Percentiles rank a stretch among this genome's conserved stretches.
phyloP scores from a whole-genome alignment of 225 moss, liverwort and hornwort species.

The Physcomitrium patens region DNA sequence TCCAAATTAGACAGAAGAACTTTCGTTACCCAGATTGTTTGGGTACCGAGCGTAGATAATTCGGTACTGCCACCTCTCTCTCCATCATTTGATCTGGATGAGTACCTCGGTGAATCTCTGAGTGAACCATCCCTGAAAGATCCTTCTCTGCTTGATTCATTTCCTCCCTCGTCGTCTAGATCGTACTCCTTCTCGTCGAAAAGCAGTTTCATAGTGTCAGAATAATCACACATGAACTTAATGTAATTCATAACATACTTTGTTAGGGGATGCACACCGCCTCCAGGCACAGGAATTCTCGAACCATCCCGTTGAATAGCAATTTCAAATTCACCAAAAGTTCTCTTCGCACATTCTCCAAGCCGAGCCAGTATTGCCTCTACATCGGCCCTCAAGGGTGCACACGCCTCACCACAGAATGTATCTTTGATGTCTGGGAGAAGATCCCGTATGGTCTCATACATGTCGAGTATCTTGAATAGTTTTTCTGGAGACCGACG shows the following conservation, averaged over 20 bases:
- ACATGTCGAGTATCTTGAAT: conserved; percentile 97
- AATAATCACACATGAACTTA: conserved; percentile 91
- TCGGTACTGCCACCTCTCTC: conserved; percentile 57
- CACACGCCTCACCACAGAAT: conserved; percentile 78
- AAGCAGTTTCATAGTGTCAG: conserved; percentile 91
- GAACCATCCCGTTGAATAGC: conserved; percentile 87
- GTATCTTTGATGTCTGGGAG: conserved; percentile 78
- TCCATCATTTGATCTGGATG: conserved; percentile 45
- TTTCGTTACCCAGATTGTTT: conserved; percentile 90
- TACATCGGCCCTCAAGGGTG: conserved; percentile 72
- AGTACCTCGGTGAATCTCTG: conserved; percentile 43
- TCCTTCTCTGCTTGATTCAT: conserved; percentile 7
- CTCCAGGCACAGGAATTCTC: conserved; percentile 75
- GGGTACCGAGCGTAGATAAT: conserved; percentile 81
- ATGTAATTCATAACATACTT: conserved; percentile 99
- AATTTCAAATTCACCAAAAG: conserved; percentile 98
- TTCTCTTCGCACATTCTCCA: conserved; percentile 87
- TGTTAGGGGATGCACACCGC: conserved; percentile 94
- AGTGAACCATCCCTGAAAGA: conserved; percentile 2
- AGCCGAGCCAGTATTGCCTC: conserved; percentile 87
- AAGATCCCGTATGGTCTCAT: conserved; percentile 90
- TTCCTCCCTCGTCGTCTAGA: conserved; percentile 46
- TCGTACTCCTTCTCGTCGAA: conserved; percentile 75
- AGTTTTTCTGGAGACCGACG: conserved; percentile 89
- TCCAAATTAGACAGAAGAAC: conserved; percentile 89